Evolutionary conservation across 495 filamentous ascomycete genomes (phyloP), one percentile per base, ranked within the genome.

Genomic region (Penicillium pancosmium): DNA sequence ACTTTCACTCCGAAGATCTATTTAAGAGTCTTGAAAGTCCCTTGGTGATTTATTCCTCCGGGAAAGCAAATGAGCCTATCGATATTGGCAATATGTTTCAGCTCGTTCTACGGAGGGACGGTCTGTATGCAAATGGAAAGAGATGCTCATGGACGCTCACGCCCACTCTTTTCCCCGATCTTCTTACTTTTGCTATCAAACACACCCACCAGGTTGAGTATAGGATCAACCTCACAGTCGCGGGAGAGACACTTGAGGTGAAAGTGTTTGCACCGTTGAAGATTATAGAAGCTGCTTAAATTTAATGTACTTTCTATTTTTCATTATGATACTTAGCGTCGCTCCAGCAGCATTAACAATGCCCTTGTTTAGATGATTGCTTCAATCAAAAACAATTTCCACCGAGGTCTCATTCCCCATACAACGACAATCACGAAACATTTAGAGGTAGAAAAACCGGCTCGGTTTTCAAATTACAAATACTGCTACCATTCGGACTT

Each of bases 131-230:
- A 9, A 38, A 38, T 38, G 36, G 36, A n/a, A 38, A 19, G 16
- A 10, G 44, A 5, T 48, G 21, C 21, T 48, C 44, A 12, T 12
- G 44, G 13, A 48, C 21, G 5, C 19, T n/a, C 31, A 53, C 50
- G 4, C 7, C 13, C 3, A 5, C n/a, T 53, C 16, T 53, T 38
- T 41, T 36, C 36, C 34, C 50, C 2, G 50, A 53, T 53, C 36
- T 34, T 36, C 23, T 19, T n/a, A 53, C 50, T 13, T 53, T 53
- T n/a, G 34, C 15, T 12, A 40, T 53, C 34, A 53, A 40, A 25
- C 31, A 53, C 13, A 53, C 50, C 4, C 50, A 53, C 36, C 34
- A 53, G 16, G 19, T 53, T 23, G 50, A 38, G 16, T 53, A 53
- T 23, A 21, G 50, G 13, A 41, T 53, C 34, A 53, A 53, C 23